A percentile compares a stretch with the other conserved stretches of the same genome.
Evolutionary conservation across 2,329 filamentous ascomycete genomes (phyloP).

Genomic region (Paecilomyces formosus): DNA sequence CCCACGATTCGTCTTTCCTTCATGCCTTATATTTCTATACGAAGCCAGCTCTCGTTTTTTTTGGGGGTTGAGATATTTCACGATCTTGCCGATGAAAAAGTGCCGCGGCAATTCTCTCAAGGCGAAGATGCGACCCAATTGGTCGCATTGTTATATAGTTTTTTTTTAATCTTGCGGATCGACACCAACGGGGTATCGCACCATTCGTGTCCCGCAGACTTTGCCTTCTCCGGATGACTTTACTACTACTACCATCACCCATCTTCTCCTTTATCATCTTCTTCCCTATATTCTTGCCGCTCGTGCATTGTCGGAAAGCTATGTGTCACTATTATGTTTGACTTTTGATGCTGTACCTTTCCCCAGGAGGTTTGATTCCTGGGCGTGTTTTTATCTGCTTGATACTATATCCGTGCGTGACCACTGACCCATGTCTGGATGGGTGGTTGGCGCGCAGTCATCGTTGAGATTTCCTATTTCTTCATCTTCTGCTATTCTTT

Average conservation of each 20-base stretch:
- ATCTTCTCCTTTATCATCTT: neutral
- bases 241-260: neutral
- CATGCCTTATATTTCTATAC: neutral
- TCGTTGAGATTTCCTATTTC: neutral
- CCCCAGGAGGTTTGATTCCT: neutral
- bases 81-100: neutral
- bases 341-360: neutral
- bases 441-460: neutral
- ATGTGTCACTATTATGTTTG: neutral
- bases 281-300: neutral
- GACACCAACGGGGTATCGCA: neutral
- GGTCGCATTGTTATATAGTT: slow-evolving; percentile 9
- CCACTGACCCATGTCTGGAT: neutral
- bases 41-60: neutral
- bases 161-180: neutral
- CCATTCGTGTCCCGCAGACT: neutral
- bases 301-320: neutral
- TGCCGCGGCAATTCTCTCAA: neutral
- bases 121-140: neutral
- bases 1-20: slow-evolving; percentile 1
- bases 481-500: slow-evolving; percentile 5
- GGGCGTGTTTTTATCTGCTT: neutral
- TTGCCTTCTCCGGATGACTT: neutral
- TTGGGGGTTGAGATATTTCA: neutral
- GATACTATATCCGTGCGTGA: neutral